A percentile compares a stretch with the other conserved stretches of the same genome.
Evolutionary conservation across 1,139 yeast species (phyloP).

Genomic region (Meyerozyma sp.): DNA sequence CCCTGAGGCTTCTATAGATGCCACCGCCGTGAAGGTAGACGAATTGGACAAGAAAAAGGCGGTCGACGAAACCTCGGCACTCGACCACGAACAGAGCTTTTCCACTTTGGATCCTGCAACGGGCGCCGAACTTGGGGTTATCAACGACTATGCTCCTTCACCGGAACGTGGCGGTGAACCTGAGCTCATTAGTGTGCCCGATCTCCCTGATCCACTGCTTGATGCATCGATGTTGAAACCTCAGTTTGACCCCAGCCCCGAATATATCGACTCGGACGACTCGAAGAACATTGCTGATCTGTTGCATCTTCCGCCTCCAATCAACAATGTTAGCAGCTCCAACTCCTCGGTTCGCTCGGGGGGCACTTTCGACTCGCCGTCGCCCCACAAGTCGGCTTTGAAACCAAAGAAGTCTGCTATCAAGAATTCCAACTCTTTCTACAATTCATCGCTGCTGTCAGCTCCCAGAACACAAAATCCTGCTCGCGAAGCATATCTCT

Average conservation of each 20-base stretch:
- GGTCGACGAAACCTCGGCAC: conserved; percentile 6
- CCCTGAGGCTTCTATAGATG: conserved; percentile 12
- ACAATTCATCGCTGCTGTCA: conserved; percentile 11
- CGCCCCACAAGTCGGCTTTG: conserved; percentile 8
- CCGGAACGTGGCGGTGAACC: conserved; percentile 6
- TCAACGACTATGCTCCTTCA: conserved; percentile 14
- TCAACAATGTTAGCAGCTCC: conserved; percentile 16
- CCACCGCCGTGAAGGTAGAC: conserved; percentile 17
- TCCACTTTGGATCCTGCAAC: not conserved
- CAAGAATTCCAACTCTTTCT: conserved; percentile 40
- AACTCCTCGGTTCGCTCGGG: conserved; percentile 27
- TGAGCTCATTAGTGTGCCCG: conserved; percentile 14
- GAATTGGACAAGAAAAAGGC: conserved; percentile 18
- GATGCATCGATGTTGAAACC: conserved; percentile 23
- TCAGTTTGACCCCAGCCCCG: conserved; percentile 19
- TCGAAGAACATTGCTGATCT: conserved; percentile 8
- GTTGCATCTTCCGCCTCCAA: conserved; percentile 12
- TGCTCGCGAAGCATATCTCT: conserved; percentile 58
- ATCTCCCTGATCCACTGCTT: conserved; percentile 12
- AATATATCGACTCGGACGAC: conserved; percentile 5
- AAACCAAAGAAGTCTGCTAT: conserved; percentile 62
- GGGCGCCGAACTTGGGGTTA: conserved; percentile 17
- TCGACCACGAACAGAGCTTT: not conserved
- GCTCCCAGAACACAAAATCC: conserved; percentile 22
- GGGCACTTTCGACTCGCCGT: conserved; percentile 21